Evolutionary conservation across 345 rosid species (phyloP).

Genomic region (Citrus inodora): DNA sequence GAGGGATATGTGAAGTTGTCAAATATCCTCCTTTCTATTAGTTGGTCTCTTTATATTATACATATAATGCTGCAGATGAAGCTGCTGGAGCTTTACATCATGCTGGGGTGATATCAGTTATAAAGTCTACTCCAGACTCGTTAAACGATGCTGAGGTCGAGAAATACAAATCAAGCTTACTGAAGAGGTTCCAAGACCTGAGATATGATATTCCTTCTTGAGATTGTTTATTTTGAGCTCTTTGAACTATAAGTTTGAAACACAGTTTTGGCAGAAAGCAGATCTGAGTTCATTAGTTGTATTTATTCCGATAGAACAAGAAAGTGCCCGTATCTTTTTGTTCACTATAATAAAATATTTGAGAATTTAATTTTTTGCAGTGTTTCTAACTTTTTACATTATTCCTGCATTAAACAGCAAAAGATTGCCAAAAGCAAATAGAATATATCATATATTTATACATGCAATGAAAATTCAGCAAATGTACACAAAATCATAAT

Average conservation of each 20-base stretch:
- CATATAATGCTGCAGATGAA: slow-evolving; percentile 50
- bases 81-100: slow-evolving; percentile 57
- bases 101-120: slow-evolving; percentile 53
- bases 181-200: slow-evolving; percentile 62
- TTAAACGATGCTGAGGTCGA: slow-evolving; percentile 50
- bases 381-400: background rate
- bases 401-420: background rate
- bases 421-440: background rate
- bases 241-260: background rate
- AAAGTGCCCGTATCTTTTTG: background rate
- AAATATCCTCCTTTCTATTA: background rate
- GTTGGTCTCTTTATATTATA: background rate
- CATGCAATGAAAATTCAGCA: background rate
- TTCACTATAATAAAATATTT: background rate
- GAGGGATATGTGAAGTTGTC: background rate
- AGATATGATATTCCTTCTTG: slow-evolving; percentile 27
- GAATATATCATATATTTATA: background rate
- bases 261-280: background rate
- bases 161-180: slow-evolving; percentile 50
- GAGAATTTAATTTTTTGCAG: background rate
- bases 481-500: background rate
- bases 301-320: background rate
- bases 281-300: background rate
- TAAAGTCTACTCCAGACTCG: slow-evolving; percentile 56
- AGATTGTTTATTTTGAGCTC: background rate